Evolutionary conservation across 371 early-diverging fungal species (phyloP), one percentile per base, ranked within the genome.

Genomic region (Lichtheimia ornata): DNA sequence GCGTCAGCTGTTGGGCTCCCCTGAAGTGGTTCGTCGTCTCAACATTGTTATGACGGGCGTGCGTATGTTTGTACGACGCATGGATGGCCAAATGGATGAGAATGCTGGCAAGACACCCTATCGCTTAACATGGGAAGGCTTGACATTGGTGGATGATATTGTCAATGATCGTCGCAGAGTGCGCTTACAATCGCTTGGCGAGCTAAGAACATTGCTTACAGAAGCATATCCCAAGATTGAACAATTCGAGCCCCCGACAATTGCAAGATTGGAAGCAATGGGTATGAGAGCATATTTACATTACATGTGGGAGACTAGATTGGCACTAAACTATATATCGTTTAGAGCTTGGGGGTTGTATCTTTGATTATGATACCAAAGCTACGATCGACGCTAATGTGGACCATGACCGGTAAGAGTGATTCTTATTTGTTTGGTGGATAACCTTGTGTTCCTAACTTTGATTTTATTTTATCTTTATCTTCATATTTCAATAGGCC

Each of bases 1-100:
- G 61, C 90, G 90, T 69, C 59, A 69, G 25, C 74, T 95, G 11
- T 67, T 97, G 57, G 70, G 71, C 58, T 84, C 91, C 4, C 67
- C 77, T 2, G 89, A 91, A 58, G 80, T 88, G 43, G 9, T 35
- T 35, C 58, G 70, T 44, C 83, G 87, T 41, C 80, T 96, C 50
- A 89, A 92, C 66, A 77, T 90, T 5, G 93, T 97, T 52, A 94
- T 96, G 77, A 92, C 96, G 0, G 97, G 97, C 20, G 90, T 97
- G 52, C 83, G 88, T 53, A 67, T 89, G 3, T 95, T 97, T 69
- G 86, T 88, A 17, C 88, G 93, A 61, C 90, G 87, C 74, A 47
- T 18, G 18, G 22, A 84, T n/a, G 83, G 27, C 69, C 77, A 49
- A 63, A 76, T 49, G 79, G 79, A 35, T 63, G 22, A 35, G n/a